Conservation (phyloP, 257 asterid genomes). For the Striga asiatica region DNA sequence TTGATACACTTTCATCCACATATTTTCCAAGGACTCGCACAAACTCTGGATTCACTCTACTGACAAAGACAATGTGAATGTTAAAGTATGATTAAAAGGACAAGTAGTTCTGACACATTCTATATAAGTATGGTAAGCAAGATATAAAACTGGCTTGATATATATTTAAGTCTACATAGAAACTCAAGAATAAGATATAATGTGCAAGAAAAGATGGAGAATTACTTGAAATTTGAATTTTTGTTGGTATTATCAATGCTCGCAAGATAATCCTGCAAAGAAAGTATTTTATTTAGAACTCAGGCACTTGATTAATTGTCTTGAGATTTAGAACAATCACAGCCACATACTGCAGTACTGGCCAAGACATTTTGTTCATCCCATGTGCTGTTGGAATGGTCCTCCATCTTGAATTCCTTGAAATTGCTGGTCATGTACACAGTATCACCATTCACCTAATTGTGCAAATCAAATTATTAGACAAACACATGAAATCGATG, state of each 20-base stretch:
- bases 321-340: slow-evolving; percentile 6
- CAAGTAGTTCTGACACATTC: background rate
- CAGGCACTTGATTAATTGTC: slow-evolving; percentile 3
- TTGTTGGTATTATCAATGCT: slow-evolving; percentile 45
- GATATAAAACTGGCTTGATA: background rate
- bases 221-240: slow-evolving; percentile 60
- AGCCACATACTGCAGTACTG: slow-evolving; percentile 70
- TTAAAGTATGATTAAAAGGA: no score
- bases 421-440: slow-evolving; percentile 71
- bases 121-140: no score
- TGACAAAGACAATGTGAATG: no score
- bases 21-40: background rate
- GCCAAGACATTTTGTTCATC: slow-evolving; percentile 63
- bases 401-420: slow-evolving; percentile 79
- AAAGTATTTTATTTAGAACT: slow-evolving; percentile 5
- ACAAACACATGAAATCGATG: slow-evolving; percentile 3
- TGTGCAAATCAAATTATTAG: slow-evolving; percentile 5
- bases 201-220: slow-evolving; percentile 10
- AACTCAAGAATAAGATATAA: background rate
- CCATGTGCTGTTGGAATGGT: slow-evolving; percentile 53
- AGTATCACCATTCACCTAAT: slow-evolving; percentile 90
- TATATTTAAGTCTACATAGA: background rate
- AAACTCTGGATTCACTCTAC: background rate
- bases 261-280: slow-evolving; percentile 66
- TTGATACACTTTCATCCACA: background rate